phyloP scores from a whole-genome alignment of 2,329 filamentous ascomycete genomes.

The Cercospora beticola region DNA sequence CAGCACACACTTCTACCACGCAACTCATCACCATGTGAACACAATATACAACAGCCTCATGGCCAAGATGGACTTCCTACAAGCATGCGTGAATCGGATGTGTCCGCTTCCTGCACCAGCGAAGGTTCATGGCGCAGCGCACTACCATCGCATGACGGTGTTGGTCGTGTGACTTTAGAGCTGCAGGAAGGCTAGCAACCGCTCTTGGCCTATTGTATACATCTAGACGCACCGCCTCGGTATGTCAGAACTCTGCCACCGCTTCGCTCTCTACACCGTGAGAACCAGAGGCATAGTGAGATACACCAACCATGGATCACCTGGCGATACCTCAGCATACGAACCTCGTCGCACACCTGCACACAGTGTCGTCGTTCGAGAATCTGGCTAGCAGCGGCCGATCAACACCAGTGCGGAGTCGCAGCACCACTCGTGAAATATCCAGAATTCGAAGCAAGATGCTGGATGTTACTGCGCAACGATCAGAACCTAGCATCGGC shows the following conservation, averaged over 20 bases:
- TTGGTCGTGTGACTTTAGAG: conserved; percentile 11
- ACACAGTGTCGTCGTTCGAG: background rate
- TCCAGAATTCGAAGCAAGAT: conserved; percentile 6
- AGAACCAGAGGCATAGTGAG: background rate
- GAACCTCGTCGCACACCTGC: conserved; percentile 8
- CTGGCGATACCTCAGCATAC: conserved; percentile 11
- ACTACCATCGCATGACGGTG: conserved; percentile 4
- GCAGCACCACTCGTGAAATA: conserved; percentile 1
- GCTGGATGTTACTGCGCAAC: conserved; percentile 5
- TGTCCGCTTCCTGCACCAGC: background rate
- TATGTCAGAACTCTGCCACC: background rate
- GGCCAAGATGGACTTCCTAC: background rate
- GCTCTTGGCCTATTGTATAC: conserved; percentile 9
- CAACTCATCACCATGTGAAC: background rate
- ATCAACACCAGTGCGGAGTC: background rate
- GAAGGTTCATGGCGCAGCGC: background rate
- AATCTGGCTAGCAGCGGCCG: background rate
- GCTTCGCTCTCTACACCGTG: background rate
- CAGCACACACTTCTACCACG: background rate
- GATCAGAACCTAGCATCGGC: background rate
- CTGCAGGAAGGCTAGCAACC: conserved; percentile 3
- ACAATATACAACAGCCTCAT: background rate
- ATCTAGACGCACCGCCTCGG: conserved; percentile 6
- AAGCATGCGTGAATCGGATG: background rate
- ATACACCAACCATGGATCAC: conserved; percentile 3